Base-by-base conservation (phyloP, 108 stramenopile species). In the Asterionellopsis glacialis region DNA sequence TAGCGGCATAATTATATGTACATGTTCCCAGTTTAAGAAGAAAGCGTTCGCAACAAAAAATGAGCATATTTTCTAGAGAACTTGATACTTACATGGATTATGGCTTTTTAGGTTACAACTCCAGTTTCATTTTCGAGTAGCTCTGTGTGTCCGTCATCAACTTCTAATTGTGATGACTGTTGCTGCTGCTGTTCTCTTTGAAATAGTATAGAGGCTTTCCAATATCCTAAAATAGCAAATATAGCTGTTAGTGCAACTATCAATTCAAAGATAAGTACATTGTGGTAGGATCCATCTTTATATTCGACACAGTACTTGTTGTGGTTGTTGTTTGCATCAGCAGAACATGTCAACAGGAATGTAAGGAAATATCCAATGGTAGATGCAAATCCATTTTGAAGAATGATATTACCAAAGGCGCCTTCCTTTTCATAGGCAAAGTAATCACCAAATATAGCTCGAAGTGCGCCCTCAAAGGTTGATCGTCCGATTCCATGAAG, bases 361-460 rank as follows among this genome's bases (percentile, higher is more conserved):
- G 80, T 73, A 38, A 81, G 45, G 58, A 80, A 51, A 64, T 80
- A 93, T 10, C 85, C 92, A 25, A 93, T 28, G 1, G 84, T 73
- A 61, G 78, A 76, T 13, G 80, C 72, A n/a, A 83, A 26, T 12
- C 93, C 93, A 63, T 79, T 94, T 60, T 84, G 87, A 15, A 88
- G 63, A 58, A 94, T 87, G 27, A 94, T 87, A 62, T 88, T 88
- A 45, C 78, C 87, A 75, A 88, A 94, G 21, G 87, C 88, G 4
- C 85, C 87, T 48, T 85, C 85, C 51, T 79, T 83, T 49, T 93
- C 85, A 24, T 80, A 55, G 15, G 69, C 14, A 55, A 93, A 93
- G 51, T 63, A 84, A 54, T 90, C 88, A 14, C 87, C 92, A 74
- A 86, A 93, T 23, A 75, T 65, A 11, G 92, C 88, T 47, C 81